phyloP scores from a whole-genome alignment of 202 grass and related monocot genomes.

The Digitaria exilis region DNA sequence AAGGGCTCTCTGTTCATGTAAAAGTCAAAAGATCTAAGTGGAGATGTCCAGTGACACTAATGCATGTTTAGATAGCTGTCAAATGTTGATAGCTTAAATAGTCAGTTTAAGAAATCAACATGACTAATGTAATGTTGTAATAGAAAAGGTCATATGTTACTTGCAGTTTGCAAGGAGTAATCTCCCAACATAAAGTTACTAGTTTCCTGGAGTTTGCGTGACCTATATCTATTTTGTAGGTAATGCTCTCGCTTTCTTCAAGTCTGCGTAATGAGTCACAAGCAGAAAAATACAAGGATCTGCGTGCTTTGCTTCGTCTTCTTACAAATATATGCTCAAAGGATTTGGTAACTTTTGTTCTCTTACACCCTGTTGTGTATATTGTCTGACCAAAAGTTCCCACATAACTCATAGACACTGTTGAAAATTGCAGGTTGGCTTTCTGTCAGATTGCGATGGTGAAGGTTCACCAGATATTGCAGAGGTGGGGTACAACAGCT shows the following conservation, averaged over 20 bases:
- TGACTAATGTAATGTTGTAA: constrained; percentile 2
- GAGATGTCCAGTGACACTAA: neutral
- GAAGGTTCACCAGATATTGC: constrained; percentile 84
- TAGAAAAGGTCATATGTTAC: constrained; percentile 4
- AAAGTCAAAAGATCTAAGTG: constrained; percentile 7
- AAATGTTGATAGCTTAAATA: constrained; percentile 21
- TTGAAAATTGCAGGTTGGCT: constrained; percentile 79
- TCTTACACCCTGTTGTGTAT: constrained; percentile 24
- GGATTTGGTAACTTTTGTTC: constrained; percentile 68
- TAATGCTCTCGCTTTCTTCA: constrained; percentile 82
- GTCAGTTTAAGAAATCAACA: neutral
- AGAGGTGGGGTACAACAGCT: constrained; percentile 54
- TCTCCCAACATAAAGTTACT: constrained; percentile 1
- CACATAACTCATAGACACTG: constrained; percentile 33
- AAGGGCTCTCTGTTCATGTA: neutral
- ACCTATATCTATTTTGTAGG: constrained; percentile 56
- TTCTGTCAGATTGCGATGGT: constrained; percentile 58
- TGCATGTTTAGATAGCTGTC: constrained; percentile 20
- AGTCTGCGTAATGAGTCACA: constrained; percentile 85
- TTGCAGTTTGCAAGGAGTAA: constrained; percentile 30
- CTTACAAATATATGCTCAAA: constrained; percentile 99
- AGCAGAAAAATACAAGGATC: constrained; percentile 95
- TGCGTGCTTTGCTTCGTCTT: constrained; percentile 96
- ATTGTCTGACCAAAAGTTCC: constrained; percentile 28
- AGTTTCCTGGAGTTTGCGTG: constrained; percentile 6